Conservation (phyloP, 2,329 filamentous ascomycete species). For the Dothistroma septosporum region DNA sequence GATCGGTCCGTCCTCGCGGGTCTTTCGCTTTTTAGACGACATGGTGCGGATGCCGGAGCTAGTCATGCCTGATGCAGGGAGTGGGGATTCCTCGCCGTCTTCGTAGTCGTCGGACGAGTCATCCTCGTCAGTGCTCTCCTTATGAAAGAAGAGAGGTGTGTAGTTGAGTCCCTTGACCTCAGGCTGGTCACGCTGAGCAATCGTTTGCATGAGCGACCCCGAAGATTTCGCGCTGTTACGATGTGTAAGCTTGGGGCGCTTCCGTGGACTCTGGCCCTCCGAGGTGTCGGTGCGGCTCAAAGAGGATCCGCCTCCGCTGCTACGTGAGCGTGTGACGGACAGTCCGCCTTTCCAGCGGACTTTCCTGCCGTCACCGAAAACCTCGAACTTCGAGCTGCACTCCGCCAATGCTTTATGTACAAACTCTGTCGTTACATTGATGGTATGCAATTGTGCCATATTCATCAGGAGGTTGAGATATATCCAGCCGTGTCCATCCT, state of each 20-base stretch:
- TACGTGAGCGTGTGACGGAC: conserved; percentile 58
- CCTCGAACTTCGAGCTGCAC: conserved; percentile 69
- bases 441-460: conserved; percentile 78
- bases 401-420: conserved; percentile 67
- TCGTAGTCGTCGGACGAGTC: conserved; percentile 35
- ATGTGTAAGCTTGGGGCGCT: conserved; percentile 29
- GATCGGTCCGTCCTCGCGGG: conserved; percentile 65
- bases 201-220: neutral
- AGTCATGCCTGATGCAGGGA: conserved; percentile 37
- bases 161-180: conserved; percentile 41
- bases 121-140: conserved; percentile 41
- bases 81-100: conserved; percentile 34
- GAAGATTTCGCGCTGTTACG: conserved; percentile 15
- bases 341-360: conserved; percentile 72
- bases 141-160: conserved; percentile 47
- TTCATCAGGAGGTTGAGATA: conserved; percentile 77
- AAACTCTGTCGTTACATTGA: conserved; percentile 76
- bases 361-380: conserved; percentile 73
- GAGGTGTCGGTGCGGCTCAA: conserved; percentile 18
- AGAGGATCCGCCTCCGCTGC: conserved; percentile 44
- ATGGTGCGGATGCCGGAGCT: conserved; percentile 46
- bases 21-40: conserved; percentile 42
- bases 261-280: conserved; percentile 27
- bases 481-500: conserved; percentile 71
- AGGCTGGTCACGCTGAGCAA: conserved; percentile 7